Evolutionary conservation across 345 rosid species (phyloP).

Genomic region (Gossypioides kirkii): DNA sequence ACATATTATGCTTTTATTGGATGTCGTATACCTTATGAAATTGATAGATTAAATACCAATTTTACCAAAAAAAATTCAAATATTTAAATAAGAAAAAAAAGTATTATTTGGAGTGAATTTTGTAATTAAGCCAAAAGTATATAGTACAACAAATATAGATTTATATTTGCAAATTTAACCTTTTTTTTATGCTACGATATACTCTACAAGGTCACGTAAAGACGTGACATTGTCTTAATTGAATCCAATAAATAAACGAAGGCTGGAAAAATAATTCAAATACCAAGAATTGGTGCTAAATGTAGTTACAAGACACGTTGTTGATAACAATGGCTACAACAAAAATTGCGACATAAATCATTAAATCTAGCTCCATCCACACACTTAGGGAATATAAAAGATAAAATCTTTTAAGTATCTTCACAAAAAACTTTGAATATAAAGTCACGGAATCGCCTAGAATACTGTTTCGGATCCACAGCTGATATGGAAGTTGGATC

Average conservation of each 20-base stretch:
- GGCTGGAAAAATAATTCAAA: background rate
- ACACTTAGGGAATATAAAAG: background rate
- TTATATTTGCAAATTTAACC: background rate
- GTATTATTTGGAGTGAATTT: no score
- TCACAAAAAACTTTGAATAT: constrained; percentile 61
- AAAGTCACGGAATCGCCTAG: constrained; percentile 81
- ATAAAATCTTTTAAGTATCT: constrained; percentile 22
- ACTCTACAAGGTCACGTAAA: background rate
- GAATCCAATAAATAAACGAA: background rate
- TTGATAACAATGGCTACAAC: background rate
- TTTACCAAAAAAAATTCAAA: background rate
- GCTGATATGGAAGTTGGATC: constrained; percentile 85
- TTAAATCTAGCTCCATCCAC: background rate
- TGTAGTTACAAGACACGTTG: background rate
- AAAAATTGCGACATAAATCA: background rate
- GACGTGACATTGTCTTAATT: background rate
- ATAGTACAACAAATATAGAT: background rate
- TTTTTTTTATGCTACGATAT: background rate
- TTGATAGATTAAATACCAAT: no score
- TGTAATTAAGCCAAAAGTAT: background rate
- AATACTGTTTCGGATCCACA: constrained; percentile 80
- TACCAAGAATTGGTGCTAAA: background rate
- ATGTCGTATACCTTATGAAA: no score
- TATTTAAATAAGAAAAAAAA: background rate
- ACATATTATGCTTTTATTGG: no score